These are phyloP conservation scores for Fusarium floridanum DNA, from an alignment of 2,329 filamentous ascomycete genomes.

Conservation along the genomic window DNA sequence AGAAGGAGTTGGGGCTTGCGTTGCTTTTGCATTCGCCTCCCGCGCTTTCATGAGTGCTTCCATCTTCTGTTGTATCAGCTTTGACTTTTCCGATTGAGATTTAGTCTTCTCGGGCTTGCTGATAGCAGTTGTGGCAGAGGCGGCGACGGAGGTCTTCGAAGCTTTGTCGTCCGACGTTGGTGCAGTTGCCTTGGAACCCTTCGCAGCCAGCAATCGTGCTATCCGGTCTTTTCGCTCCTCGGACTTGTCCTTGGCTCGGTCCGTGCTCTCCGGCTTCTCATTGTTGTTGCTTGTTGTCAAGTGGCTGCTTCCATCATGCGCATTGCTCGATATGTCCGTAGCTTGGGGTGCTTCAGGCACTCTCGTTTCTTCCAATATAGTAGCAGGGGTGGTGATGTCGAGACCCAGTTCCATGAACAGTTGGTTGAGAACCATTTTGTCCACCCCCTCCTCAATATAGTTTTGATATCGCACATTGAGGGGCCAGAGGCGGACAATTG, in stretches of 20 bases:
- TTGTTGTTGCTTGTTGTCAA: neutral
- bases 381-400: constrained; percentile 49
- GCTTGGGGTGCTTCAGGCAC: neutral
- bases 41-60: constrained; percentile 76
- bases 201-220: constrained; percentile 80
- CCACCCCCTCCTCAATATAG: constrained; percentile 79
- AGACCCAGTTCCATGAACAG: constrained; percentile 79
- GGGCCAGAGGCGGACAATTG: constrained; percentile 73
- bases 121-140: constrained; percentile 54
- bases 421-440: constrained; percentile 70
- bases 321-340: neutral
- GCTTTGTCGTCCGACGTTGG: constrained; percentile 12
- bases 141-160: neutral
- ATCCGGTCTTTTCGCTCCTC: constrained; percentile 82
- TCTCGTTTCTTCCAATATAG: constrained; percentile 1
- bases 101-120: constrained; percentile 35
- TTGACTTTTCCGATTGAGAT: constrained; percentile 75
- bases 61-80: constrained; percentile 80
- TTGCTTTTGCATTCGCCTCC: constrained; percentile 54
- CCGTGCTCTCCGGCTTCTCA: constrained; percentile 47
- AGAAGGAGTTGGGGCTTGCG: neutral
- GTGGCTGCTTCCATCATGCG: neutral
- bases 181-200: constrained; percentile 66
- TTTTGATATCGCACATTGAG: constrained; percentile 80
- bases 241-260: constrained; percentile 64